These are phyloP conservation scores for Ananas comosus DNA, from an alignment of 176 grass and related monocot genomes.

Conservation along the genomic window DNA sequence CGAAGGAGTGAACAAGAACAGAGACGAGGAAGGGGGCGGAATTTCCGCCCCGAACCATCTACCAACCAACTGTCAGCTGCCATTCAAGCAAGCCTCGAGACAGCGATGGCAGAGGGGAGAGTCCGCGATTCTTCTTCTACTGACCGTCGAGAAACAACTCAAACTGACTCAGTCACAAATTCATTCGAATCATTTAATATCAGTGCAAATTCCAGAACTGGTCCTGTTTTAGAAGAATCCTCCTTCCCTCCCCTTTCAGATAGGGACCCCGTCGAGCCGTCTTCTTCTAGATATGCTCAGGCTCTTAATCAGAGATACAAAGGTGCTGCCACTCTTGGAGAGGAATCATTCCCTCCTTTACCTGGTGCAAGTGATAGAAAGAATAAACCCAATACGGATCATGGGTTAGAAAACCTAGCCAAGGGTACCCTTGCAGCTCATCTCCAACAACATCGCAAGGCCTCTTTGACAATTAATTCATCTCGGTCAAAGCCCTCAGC, in stretches of 20 bases:
- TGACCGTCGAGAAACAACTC: conserved; percentile 17
- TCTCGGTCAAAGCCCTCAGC: conserved; percentile 26
- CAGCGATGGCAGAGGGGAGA: conserved; percentile 2
- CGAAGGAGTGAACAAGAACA: conserved; percentile 69
- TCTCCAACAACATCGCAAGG: conserved; percentile 57
- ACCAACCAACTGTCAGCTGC: conserved; percentile 25
- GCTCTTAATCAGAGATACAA: conserved; percentile 64
- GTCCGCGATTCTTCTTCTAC: conserved; percentile 6
- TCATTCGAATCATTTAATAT: conserved; percentile 33
- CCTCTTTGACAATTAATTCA: conserved; percentile 43
- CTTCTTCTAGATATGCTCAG: conserved; percentile 51
- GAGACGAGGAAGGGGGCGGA: conserved; percentile 52
- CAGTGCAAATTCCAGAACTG: conserved; percentile 26
- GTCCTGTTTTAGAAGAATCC: conserved; percentile 44
- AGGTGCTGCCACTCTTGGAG: conserved; percentile 38
- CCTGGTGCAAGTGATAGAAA: conserved; percentile 48
- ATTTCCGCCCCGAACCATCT: conserved; percentile 35
- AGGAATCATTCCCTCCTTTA: conserved; percentile 87
- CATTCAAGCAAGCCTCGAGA: conserved; percentile 35
- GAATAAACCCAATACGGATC: conserved; percentile 20
- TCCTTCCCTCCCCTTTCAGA: conserved; percentile 84
- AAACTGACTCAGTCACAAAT: conserved; percentile 26
- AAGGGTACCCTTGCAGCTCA: conserved; percentile 67
- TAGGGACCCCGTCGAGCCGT: conserved; percentile 37
- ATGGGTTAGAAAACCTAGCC: conserved; percentile 52